Conservation (phyloP, 768 basidiomycete species). For the Hygrophorus pudorinus region DNA sequence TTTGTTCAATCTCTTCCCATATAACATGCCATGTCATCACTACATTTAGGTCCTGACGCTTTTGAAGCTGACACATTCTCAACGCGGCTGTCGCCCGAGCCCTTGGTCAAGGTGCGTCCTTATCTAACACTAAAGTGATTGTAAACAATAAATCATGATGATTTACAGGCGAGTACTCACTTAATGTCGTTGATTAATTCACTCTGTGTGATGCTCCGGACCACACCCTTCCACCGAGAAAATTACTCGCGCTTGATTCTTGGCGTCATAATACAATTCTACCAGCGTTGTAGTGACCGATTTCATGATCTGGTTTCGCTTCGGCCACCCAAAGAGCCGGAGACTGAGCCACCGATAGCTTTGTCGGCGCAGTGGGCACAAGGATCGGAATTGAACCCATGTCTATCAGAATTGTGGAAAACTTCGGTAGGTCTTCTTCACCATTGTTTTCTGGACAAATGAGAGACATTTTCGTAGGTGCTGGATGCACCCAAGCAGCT, state of each 20-base stretch:
- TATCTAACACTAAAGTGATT: background rate
- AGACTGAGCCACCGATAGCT: constrained; percentile 38
- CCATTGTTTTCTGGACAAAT: background rate
- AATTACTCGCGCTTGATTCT: constrained; percentile 92
- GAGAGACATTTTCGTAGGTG: constrained; percentile 22
- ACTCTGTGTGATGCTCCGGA: constrained; percentile 81
- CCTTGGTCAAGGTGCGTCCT: constrained; percentile 61
- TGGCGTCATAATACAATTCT: constrained; percentile 91
- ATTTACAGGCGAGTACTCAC: constrained; percentile 62
- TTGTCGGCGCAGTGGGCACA: constrained; percentile 80
- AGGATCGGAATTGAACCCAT: constrained; percentile 63
- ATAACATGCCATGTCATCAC: background rate
- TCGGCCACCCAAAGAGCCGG: constrained; percentile 20
- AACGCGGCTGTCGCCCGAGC: constrained; percentile 51
- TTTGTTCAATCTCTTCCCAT: constrained; percentile 9
- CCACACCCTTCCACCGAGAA: constrained; percentile 90
- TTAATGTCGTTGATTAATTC: constrained; percentile 88
- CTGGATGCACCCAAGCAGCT: constrained; percentile 30
- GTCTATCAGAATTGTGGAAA: constrained; percentile 55
- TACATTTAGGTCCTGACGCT: constrained; percentile 60
- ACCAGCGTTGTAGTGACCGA: constrained; percentile 84
- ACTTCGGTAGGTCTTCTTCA: constrained; percentile 34
- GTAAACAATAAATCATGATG: background rate
- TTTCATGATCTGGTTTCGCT: constrained; percentile 65
- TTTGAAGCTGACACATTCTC: constrained; percentile 77